phyloP scores from a whole-genome alignment of 306 rosid species.

The Adenanthera pavonina region DNA sequence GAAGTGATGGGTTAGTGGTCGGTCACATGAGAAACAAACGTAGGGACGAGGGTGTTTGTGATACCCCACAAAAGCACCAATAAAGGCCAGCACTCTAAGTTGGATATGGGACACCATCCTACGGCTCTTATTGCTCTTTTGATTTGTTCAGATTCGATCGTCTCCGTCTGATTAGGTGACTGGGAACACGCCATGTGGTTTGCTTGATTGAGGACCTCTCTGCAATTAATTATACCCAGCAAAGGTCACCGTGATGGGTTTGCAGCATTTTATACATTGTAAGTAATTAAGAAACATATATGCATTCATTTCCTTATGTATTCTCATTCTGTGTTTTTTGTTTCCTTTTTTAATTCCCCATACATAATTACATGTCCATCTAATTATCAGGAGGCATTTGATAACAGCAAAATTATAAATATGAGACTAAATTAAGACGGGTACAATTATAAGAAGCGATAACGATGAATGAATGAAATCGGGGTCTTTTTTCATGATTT shows the following conservation, averaged over 20 bases:
- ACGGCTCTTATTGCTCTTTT: conserved; percentile 44
- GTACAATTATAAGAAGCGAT: background rate
- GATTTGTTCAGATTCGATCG: conserved; percentile 47
- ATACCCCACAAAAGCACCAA: conserved; percentile 50
- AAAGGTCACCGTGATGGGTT: background rate
- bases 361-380: background rate
- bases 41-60: conserved; percentile 57
- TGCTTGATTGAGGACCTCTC: conserved; percentile 50
- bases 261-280: background rate
- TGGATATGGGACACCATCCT: conserved; percentile 61
- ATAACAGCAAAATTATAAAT: background rate
- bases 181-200: conserved; percentile 69
- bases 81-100: conserved; percentile 62
- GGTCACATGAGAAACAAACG: conserved; percentile 88
- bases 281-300: background rate
- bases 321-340: background rate
- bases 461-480: background rate
- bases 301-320: background rate
- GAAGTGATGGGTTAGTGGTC: conserved; percentile 62
- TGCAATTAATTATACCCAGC: conserved; percentile 36
- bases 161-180: conserved; percentile 60
- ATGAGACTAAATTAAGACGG: no score
- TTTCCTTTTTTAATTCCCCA: background rate
- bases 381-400: background rate
- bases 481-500: no score